These are phyloP conservation scores for Nakazawaea anatomiae DNA, from an alignment of 805 yeast genomes.

Conservation along the genomic window DNA sequence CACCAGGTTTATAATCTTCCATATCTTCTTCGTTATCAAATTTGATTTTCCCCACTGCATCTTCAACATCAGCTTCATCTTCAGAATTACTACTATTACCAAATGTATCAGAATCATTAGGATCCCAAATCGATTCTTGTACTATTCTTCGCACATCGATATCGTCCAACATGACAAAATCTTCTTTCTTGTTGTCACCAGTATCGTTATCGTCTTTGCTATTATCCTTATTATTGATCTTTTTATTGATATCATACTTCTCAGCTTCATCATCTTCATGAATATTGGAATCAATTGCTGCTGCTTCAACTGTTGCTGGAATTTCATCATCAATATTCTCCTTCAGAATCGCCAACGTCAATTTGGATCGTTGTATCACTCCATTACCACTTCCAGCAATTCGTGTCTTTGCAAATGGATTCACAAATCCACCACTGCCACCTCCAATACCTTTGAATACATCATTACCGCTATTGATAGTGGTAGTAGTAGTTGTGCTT, in stretches of 20 bases:
- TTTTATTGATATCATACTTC: too few species aligned
- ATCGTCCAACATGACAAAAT: neutral
- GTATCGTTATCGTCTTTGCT: neutral
- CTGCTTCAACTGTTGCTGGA: too few species aligned
- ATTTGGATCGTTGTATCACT: conserved; percentile 3
- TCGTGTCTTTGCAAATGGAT: conserved; percentile 4
- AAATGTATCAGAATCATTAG: neutral
- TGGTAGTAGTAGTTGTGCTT: neutral
- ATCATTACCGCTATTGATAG: neutral
- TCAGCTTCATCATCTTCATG: too few species aligned
- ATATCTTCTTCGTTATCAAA: conserved; percentile 70
- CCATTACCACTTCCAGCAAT: neutral
- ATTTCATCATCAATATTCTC: neutral
- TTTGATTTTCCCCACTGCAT: conserved; percentile 3
- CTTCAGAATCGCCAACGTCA: conserved; percentile 5
- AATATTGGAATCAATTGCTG: too few species aligned
- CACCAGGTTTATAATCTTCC: conserved; percentile 85
- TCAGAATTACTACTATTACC: neutral
- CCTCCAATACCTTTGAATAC: neutral
- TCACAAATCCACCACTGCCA: neutral
- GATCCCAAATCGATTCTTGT: conserved; percentile 8
- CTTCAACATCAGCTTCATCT: conserved; percentile 2
- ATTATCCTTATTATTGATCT: neutral
- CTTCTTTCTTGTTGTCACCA: neutral
- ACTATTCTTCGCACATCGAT: conserved; percentile 3